Evolutionary conservation across 2,329 filamentous ascomycete genomes (phyloP).

Genomic region (Capronia coronata): DNA sequence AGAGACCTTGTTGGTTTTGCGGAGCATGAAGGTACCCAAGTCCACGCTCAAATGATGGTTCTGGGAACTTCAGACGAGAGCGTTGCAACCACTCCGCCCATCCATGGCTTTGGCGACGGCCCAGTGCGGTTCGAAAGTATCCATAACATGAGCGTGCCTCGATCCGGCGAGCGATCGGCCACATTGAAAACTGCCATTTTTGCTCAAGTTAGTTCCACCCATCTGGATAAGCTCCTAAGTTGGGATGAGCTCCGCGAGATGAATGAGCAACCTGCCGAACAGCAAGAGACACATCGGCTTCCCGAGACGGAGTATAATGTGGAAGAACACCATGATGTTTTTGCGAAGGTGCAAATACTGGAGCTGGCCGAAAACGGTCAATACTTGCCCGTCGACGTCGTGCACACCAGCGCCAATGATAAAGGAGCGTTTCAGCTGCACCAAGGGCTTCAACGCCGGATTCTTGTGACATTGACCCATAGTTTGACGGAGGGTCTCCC

Average conservation of each 20-base stretch:
- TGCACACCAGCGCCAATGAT: constrained; percentile 77
- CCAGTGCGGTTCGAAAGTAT: constrained; percentile 93
- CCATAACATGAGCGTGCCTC: constrained; percentile 90
- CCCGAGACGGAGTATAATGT: constrained; percentile 88
- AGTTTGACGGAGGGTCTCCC: constrained; percentile 81
- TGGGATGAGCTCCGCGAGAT: constrained; percentile 97
- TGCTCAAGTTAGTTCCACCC: constrained; percentile 83
- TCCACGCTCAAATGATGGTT: constrained; percentile 95
- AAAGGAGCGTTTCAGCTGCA: constrained; percentile 90
- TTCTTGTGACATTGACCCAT: constrained; percentile 83
- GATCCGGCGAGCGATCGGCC: constrained; percentile 67
- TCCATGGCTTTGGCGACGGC: constrained; percentile 86
- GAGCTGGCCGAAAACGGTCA: constrained; percentile 88
- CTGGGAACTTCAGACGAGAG: constrained; percentile 83
- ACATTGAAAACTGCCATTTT: constrained; percentile 83
- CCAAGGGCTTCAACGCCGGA: constrained; percentile 83
- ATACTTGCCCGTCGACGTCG: constrained; percentile 86
- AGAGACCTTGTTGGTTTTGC: constrained; percentile 91
- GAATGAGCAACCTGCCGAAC: constrained; percentile 45
- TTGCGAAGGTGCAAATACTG: constrained; percentile 78
- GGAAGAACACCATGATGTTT: constrained; percentile 88
- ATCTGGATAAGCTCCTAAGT: constrained; percentile 91
- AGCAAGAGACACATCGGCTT: constrained; percentile 58
- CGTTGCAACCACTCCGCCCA: constrained; percentile 90
- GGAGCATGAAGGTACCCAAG: constrained; percentile 88